phyloP scores from a whole-genome alignment of 441 rosid genomes.

The Populus hybrid region DNA sequence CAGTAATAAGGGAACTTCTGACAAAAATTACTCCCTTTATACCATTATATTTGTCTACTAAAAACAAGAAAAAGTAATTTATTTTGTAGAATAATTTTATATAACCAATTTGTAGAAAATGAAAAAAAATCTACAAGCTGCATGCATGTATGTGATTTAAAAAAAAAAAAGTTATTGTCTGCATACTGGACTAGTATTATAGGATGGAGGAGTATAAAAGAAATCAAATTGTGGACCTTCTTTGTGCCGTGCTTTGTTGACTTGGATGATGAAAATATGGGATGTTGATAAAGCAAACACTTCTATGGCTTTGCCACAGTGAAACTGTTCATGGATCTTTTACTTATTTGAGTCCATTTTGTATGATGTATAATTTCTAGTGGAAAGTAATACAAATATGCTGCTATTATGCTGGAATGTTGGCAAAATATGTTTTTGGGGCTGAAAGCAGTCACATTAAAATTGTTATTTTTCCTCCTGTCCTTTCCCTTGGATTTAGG shows the following conservation, averaged over 20 bases:
- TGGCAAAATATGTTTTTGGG: background rate
- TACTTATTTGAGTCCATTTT: background rate
- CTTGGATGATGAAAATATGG: background rate
- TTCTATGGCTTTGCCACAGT: background rate
- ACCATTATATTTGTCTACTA: background rate
- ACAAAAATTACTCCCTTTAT: background rate
- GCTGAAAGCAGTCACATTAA: background rate
- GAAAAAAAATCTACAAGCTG: background rate
- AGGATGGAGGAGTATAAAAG: background rate
- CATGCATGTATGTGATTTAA: background rate
- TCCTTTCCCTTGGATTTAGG: background rate
- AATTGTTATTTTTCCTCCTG: background rate
- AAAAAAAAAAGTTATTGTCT: background rate
- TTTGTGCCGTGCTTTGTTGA: background rate
- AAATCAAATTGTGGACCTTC: background rate
- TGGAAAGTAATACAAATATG: background rate
- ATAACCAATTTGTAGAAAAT: background rate
- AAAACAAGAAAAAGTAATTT: background rate
- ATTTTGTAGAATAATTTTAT: too few relatives aligned
- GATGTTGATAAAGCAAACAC: background rate
- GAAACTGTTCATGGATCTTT: constrained; percentile 6
- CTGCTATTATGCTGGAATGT: background rate
- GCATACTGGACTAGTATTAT: background rate
- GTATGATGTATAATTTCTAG: background rate
- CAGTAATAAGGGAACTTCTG: constrained; percentile 2